A percentile compares a stretch with the other conserved stretches of the same genome.
phyloP scores from a whole-genome alignment of 1,284 basidiomycete species.

The Boletellus deceptivus region DNA sequence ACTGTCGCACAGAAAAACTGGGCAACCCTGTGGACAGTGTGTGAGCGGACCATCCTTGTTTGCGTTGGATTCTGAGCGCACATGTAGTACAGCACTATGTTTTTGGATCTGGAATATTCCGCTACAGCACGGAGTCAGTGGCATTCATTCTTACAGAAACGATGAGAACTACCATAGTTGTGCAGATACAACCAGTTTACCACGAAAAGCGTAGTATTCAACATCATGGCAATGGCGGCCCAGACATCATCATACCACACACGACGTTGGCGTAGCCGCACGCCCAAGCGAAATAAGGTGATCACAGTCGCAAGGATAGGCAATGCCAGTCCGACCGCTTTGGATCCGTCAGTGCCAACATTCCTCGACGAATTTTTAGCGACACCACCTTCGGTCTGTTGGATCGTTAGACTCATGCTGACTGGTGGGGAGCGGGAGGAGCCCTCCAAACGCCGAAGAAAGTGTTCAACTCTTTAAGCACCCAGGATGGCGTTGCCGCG shows the following conservation, averaged over 20 bases:
- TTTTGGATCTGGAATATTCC: not conserved
- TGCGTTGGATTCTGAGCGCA: not conserved
- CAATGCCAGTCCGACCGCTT: conserved; percentile 1
- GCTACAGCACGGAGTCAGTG: not conserved
- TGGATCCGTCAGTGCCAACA: not conserved
- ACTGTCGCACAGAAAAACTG: conserved; percentile 3
- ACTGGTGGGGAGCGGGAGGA: no score
- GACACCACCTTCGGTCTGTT: conserved; percentile 3
- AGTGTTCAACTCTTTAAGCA: no score
- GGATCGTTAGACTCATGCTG: not conserved
- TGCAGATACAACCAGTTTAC: conserved; percentile 5
- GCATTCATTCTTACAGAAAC: not conserved
- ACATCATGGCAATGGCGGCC: conserved; percentile 1
- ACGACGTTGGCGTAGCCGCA: conserved; percentile 4
- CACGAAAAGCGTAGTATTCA: not conserved
- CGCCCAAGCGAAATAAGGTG: conserved; percentile 4
- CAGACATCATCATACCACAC: conserved; percentile 7
- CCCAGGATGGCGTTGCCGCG: no score
- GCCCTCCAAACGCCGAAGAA: no score
- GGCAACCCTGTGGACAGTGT: not conserved
- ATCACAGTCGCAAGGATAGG: conserved; percentile 3
- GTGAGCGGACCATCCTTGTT: not conserved
- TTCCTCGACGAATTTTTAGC: no score
- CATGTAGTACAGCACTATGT: conserved; percentile 7
- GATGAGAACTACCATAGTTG: not conserved